phyloP scores from a whole-genome alignment of 768 basidiomycete genomes.

The Lentinula aciculospora region DNA sequence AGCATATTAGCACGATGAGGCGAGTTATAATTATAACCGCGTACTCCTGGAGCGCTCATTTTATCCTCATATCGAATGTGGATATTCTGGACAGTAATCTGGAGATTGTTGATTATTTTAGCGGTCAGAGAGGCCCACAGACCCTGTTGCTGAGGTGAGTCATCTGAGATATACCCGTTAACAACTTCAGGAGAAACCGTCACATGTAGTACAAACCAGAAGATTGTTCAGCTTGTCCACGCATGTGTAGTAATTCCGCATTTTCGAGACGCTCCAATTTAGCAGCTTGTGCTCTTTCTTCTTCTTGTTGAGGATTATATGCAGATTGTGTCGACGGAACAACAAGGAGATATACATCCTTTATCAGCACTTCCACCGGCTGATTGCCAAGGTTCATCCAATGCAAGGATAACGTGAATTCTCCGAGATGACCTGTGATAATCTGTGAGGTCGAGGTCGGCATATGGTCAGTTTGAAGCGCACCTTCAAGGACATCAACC shows the following conservation, averaged over 20 bases:
- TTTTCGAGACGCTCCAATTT: constrained; percentile 87
- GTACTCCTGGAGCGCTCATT: constrained; percentile 85
- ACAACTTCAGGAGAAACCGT: not conserved
- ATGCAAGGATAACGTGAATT: constrained; percentile 78
- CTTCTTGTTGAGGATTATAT: constrained; percentile 80
- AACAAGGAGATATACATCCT: constrained; percentile 93
- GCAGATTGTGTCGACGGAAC: constrained; percentile 70
- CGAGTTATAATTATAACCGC: constrained; percentile 19
- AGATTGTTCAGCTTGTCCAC: constrained; percentile 45
- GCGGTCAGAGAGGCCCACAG: constrained; percentile 76
- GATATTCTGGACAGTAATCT: constrained; percentile 92
- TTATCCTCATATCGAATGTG: constrained; percentile 97
- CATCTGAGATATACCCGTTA: constrained; percentile 23
- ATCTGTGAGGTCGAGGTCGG: not conserved
- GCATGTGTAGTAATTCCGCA: constrained; percentile 78
- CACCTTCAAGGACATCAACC: constrained; percentile 91
- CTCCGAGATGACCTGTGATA: constrained; percentile 71
- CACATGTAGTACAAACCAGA: constrained; percentile 30
- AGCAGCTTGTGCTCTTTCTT: constrained; percentile 69
- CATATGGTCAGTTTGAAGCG: not conserved
- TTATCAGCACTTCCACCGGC: constrained; percentile 86
- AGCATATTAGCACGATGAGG: not conserved
- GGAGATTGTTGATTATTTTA: constrained; percentile 93
- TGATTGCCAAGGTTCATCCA: constrained; percentile 88
- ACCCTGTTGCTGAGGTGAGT: constrained; percentile 75